Evolutionary conservation across 169 alveolate genomes (phyloP), one percentile per base, ranked within the genome.

Genomic region (Eimeria praecox): DNA sequence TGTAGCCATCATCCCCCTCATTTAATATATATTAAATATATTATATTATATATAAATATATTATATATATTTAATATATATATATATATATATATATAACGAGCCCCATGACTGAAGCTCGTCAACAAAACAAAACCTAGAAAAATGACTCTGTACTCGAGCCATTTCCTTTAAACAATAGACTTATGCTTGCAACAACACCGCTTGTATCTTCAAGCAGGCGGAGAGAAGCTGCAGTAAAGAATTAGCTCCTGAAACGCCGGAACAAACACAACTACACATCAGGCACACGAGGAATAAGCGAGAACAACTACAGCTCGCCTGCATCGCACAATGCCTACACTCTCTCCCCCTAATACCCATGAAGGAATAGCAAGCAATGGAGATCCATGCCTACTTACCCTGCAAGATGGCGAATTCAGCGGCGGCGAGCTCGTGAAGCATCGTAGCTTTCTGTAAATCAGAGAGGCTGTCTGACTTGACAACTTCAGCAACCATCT

Each of bases 371-470:
- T 49, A 49, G 5, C 20, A 49, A 49, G 3, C 22, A 30, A 14
- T 1, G 82, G 22, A 12, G 12, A 18, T 46, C 82, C 33, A 38
- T 71, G 40, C 40, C 27, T 42, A 1, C 64, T 35, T 64, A 77
- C 96, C 96, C n/a, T 90, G 96, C 62, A 78, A 75, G n/a, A 95
- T 73, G 35, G 96, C 96, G 85, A 88, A 95, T 27, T 95, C 96
- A 54, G 80, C 78, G 24, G 64, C 40, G 1, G 71, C 94, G 33
- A 95, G 44, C 20, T 95, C 96, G 54, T 52, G 85, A 24, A 73
- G 54, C 4, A 95, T 88, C 9, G 90, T 66, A 33, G 96, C 96
- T 92, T 95, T 95, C 44, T 95, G 95, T 52, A 90, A 56, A 38
- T 95, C 96, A 12, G 77, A 54, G 10, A 95, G 89, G 16, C 40